phyloP scores from a whole-genome alignment of 805 yeast genomes.

The Wickerhamiella shivajii region DNA sequence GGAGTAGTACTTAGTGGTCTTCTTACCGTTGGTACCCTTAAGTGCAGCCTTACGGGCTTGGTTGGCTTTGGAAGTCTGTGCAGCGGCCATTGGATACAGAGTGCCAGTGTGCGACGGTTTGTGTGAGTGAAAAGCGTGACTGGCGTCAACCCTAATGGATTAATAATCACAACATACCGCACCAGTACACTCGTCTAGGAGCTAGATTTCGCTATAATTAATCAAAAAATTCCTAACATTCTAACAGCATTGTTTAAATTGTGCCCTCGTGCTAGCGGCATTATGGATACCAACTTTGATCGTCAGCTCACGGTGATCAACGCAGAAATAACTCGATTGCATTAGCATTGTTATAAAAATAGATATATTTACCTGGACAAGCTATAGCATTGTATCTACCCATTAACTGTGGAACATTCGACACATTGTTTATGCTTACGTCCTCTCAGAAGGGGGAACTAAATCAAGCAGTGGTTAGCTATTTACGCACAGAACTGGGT shows the following conservation, averaged over 20 bases:
- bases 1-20: slow-evolving; percentile 87
- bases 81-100: slow-evolving; percentile 19
- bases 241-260: too few relatives aligned
- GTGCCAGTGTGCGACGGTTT: slow-evolving; percentile 1
- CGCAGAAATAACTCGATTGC: too few relatives aligned
- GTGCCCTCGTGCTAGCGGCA: too few relatives aligned
- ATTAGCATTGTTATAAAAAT: too few relatives aligned
- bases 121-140: not conserved
- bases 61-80: slow-evolving; percentile 59
- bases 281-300: too few relatives aligned
- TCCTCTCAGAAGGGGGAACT: slow-evolving; percentile 33
- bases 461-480: slow-evolving; percentile 35
- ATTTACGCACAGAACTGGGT: slow-evolving; percentile 27
- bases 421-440: slow-evolving; percentile 29
- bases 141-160: not conserved
- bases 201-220: not conserved
- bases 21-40: slow-evolving; percentile 89
- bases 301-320: too few relatives aligned
- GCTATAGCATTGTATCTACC: too few relatives aligned
- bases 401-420: too few relatives aligned
- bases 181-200: not conserved
- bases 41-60: slow-evolving; percentile 97
- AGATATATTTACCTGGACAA: too few relatives aligned
- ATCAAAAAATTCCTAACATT: too few relatives aligned
- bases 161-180: not conserved